phyloP scores from a whole-genome alignment of 495 filamentous ascomycete species.

The Platismatia glauca region DNA sequence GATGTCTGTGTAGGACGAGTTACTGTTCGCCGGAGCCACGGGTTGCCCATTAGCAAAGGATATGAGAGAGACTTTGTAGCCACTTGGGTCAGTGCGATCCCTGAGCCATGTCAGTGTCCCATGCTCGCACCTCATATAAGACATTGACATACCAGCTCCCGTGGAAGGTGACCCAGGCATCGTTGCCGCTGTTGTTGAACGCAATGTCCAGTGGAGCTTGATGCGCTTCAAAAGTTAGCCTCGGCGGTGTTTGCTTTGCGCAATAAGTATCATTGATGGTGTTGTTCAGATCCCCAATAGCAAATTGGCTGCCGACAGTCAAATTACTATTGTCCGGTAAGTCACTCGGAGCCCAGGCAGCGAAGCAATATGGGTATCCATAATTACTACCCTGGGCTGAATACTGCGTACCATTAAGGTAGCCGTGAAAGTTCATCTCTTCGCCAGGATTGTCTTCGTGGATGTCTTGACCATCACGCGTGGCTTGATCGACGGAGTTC shows the following conservation, averaged over 20 bases:
- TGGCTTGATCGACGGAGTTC: conserved; percentile 60
- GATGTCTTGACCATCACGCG: conserved; percentile 47
- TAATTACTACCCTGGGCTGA: conserved; percentile 40
- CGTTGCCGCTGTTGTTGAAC: conserved; percentile 36
- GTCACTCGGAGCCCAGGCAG: conserved; percentile 48
- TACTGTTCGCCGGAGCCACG: conserved; percentile 32
- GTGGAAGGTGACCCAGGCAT: conserved; percentile 45
- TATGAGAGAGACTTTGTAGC: conserved; percentile 47
- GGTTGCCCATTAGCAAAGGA: conserved; percentile 39
- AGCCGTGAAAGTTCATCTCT: conserved; percentile 64
- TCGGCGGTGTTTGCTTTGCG: conserved; percentile 33
- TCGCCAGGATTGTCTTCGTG: conserved; percentile 66
- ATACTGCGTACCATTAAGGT: conserved; percentile 39
- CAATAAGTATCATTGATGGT: conserved; percentile 43
- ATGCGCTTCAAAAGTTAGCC: conserved; percentile 50
- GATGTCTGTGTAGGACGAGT: conserved; percentile 37
- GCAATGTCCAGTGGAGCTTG: conserved; percentile 54
- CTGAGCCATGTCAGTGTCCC: conserved; percentile 13
- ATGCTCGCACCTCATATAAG: not conserved
- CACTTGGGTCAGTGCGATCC: conserved; percentile 42
- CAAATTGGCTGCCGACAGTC: conserved; percentile 30
- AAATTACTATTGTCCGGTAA: conserved; percentile 33
- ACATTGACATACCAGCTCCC: conserved; percentile 39
- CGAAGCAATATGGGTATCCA: conserved; percentile 63
- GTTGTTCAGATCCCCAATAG: conserved; percentile 33